phyloP scores from a whole-genome alignment of 148 eudicot species.

The Diospyros lotus region DNA sequence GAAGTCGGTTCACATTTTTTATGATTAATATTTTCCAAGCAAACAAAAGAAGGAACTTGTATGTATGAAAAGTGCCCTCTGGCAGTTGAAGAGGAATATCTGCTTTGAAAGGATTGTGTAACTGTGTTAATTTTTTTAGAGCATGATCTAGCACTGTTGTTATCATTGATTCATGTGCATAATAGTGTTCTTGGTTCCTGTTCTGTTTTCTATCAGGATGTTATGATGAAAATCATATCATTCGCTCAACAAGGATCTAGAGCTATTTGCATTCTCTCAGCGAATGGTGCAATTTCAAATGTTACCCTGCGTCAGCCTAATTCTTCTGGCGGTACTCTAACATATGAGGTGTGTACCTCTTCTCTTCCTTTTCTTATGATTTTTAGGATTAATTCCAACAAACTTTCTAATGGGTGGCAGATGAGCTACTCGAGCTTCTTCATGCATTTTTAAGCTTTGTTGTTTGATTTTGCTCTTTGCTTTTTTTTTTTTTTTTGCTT shows the following conservation, averaged over 20 bases:
- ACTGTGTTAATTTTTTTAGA: too few relatives aligned
- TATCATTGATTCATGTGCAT: too few relatives aligned
- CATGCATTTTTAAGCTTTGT: not conserved
- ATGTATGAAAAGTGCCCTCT: not conserved
- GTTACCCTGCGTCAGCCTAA: slow-evolving; percentile 86
- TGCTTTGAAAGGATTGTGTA: not conserved
- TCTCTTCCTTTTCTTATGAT: not conserved
- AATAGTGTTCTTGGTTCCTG: not conserved
- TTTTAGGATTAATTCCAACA: not conserved
- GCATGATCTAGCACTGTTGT: too few relatives aligned
- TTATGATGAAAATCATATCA: slow-evolving; percentile 76
- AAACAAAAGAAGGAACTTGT: slow-evolving; percentile 1
- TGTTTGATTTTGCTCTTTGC: not conserved
- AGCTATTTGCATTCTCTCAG: slow-evolving; percentile 79
- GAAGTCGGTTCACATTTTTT: not conserved
- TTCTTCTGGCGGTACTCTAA: slow-evolving; percentile 87
- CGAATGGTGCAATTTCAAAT: slow-evolving; percentile 84
- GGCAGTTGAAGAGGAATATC: not conserved
- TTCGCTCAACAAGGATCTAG: slow-evolving; percentile 88
- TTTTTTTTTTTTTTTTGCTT: not conserved
- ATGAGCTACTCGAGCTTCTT: not conserved
- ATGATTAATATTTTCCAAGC: not conserved
- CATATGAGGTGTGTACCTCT: slow-evolving; percentile 66
- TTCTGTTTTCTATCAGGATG: slow-evolving; percentile 49
- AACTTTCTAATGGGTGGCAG: not conserved